Percentiles rank a stretch among this genome's conserved stretches.
Conservation (phyloP, 257 asterid species). For the Ballota nigra region DNA sequence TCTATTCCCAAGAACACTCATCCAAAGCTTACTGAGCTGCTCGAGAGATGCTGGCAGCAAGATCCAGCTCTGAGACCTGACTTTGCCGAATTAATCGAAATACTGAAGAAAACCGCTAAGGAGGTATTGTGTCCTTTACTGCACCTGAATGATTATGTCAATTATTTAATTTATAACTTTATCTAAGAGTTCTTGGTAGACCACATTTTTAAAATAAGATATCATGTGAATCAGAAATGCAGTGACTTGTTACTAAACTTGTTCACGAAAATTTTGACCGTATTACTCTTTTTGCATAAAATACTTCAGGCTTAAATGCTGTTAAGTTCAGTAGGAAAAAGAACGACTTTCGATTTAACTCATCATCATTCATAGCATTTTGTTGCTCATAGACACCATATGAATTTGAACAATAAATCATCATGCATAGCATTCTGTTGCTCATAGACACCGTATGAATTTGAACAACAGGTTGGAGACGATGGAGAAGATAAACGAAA, state of each 20-base stretch:
- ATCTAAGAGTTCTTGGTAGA: background rate
- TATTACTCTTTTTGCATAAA: too few relatives aligned
- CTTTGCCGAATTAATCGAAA: slow-evolving; percentile 72
- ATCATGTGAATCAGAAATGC: too few relatives aligned
- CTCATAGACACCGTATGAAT: background rate
- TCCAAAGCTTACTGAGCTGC: slow-evolving; percentile 76
- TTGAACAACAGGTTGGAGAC: slow-evolving; percentile 61
- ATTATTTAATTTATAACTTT: background rate
- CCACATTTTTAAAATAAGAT: background rate
- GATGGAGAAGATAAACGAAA: slow-evolving; percentile 70
- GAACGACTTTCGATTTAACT: too few relatives aligned
- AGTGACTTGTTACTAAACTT: too few relatives aligned
- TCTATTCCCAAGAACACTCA: slow-evolving; percentile 75
- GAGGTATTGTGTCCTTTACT: slow-evolving; percentile 50
- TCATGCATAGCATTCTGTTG: too few relatives aligned
- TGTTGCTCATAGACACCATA: background rate
- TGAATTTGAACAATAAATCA: slow-evolving; percentile 9
- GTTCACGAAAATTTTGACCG: too few relatives aligned
- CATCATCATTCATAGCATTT: too few relatives aligned
- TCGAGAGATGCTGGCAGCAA: slow-evolving; percentile 95
- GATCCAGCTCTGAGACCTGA: slow-evolving; percentile 81
- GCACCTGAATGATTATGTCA: background rate
- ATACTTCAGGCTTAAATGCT: too few relatives aligned
- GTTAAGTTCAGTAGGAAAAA: too few relatives aligned
- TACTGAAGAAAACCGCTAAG: slow-evolving; percentile 54